Percentiles rank a stretch among this genome's conserved stretches.
Conservation (phyloP, 2,329 filamentous ascomycete species). For the Fusarium irregulare region DNA sequence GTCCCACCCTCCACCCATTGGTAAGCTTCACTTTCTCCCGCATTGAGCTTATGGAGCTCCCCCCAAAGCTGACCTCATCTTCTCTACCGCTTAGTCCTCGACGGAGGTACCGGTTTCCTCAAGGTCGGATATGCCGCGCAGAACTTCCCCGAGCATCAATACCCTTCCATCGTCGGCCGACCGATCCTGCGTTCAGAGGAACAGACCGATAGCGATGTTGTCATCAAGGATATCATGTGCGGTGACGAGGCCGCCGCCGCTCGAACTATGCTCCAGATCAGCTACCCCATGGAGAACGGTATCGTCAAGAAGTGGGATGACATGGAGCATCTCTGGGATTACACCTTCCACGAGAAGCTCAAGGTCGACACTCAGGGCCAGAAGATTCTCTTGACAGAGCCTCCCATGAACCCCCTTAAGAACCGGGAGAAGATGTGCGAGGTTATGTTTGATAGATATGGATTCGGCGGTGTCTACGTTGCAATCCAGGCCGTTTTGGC, state of each 20-base stretch:
- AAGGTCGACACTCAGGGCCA: constrained; percentile 88
- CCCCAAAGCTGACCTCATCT: constrained; percentile 39
- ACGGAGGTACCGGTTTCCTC: constrained; percentile 99
- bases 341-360: constrained; percentile 98
- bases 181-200: constrained; percentile 98
- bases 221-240: constrained; percentile 99
- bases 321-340: constrained; percentile 99
- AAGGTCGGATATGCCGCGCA: constrained; percentile 99
- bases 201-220: constrained; percentile 69
- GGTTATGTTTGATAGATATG: constrained; percentile 98
- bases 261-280: constrained; percentile 97
- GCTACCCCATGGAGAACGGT: constrained; percentile 99
- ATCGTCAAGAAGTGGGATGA: constrained; percentile 99
- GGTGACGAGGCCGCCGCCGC: constrained; percentile 97
- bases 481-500: constrained; percentile 97
- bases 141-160: constrained; percentile 99
- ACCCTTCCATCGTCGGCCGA: constrained; percentile 96
- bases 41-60: constrained; percentile 29
- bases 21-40: constrained; percentile 52
- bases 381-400: constrained; percentile 97
- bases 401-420: constrained; percentile 96
- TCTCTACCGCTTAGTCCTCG: constrained; percentile 76
- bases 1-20: constrained; percentile 66
- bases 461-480: constrained; percentile 96
- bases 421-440: constrained; percentile 99